phyloP scores from a whole-genome alignment of 129 eudicot species.

The Solidago caesia region DNA sequence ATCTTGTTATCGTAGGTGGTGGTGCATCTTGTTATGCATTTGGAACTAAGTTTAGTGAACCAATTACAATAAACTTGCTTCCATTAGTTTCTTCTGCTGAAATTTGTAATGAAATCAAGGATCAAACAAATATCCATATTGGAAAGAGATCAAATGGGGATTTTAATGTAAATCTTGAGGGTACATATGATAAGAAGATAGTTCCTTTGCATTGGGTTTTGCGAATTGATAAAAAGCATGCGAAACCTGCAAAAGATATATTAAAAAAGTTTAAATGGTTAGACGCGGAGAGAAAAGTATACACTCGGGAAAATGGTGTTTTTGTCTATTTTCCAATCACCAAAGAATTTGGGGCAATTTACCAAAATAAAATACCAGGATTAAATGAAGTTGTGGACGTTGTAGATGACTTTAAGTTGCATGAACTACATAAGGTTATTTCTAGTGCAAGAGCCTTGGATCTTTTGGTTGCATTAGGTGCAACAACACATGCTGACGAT shows the following conservation, averaged over 20 bases:
- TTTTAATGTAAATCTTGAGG: conserved; percentile 31
- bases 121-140: conserved; percentile 12
- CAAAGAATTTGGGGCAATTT: conserved; percentile 50
- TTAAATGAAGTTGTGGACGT: conserved; percentile 29
- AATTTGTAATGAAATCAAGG: conserved; percentile 19
- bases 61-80: conserved; percentile 62
- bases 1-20: conserved; percentile 82
- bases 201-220: conserved; percentile 53
- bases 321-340: conserved; percentile 78
- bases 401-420: conserved; percentile 23
- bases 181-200: conserved; percentile 28
- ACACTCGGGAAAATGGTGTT: conserved; percentile 55
- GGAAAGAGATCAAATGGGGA: conserved; percentile 33
- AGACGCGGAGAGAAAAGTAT: conserved; percentile 78
- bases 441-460: conserved; percentile 51
- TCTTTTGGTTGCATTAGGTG: conserved; percentile 54
- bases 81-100: conserved; percentile 42
- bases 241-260: conserved; percentile 72
- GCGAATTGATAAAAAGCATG: conserved; percentile 62
- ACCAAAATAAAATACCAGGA: conserved; percentile 30
- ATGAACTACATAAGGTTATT: conserved; percentile 36
- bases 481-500: conserved; percentile 55
- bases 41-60: conserved; percentile 97
- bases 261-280: conserved; percentile 88
- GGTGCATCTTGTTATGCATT: conserved; percentile 98